Evolutionary conservation across 257 asterid genomes (phyloP), one percentile per base, ranked within the genome.

Genomic region (Nicotiana otophora): DNA sequence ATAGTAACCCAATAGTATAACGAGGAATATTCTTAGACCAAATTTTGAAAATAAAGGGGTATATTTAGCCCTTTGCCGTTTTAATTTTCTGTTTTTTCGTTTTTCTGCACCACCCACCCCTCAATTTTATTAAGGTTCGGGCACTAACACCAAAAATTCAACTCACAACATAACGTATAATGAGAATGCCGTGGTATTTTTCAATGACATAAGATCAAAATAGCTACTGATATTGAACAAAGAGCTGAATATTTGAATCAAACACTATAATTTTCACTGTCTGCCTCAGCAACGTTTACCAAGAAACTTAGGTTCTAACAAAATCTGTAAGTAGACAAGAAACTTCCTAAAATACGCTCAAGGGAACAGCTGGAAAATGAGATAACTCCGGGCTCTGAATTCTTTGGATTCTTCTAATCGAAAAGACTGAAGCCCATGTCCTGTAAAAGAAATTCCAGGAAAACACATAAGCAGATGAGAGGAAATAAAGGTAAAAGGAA

Each of bases 351-450:
- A 28, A 26, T 75, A 75, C 26, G 34, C 42, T 51, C 63, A 15
- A 75, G 42, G 42, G 46, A 51, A 72, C 36, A 20, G 28, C 20
- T 48, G 62, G 20, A 75, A 75, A 75, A 51, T 10, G 63, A 12
- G 16, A 51, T 4, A 31, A 75, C 46, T 75, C 15, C 80, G 53
- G 26, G 14, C 53, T 7, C 19, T 30, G 86, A 17, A 12, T 62
- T 54, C 70, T 46, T 26, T 1, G 5, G 15, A 5, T 26, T 74
- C 60, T 78, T 39, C 74, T 86, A 88, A 61, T 88, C 91, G 8
- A 89, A 89, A 36, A 89, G 90, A 80, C 90, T 79, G 83, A 89
- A 85, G 46, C 91, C 91, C 91, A 89, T 81, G 62, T 86, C 91
- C 90, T 87, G 88, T 82, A 85, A 70, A 42, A 28, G 14, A 79